phyloP scores from a whole-genome alignment of 495 filamentous ascomycete genomes.

The Pseudevernia furfuracea region DNA sequence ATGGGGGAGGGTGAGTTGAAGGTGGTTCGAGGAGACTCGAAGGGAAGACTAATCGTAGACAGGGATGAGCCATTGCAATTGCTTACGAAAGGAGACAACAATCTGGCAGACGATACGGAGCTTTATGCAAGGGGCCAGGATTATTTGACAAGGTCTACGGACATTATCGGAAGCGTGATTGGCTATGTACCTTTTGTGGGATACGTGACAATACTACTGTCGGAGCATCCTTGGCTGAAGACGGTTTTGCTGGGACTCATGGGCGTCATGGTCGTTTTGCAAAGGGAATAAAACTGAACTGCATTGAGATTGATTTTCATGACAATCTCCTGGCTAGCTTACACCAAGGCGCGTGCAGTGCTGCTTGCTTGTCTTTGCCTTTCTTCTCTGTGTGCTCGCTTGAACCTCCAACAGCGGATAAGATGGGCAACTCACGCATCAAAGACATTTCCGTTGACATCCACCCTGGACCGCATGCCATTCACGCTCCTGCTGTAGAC shows the following conservation, averaged over 20 bases:
- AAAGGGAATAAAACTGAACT: slow-evolving; percentile 56
- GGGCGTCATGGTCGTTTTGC: slow-evolving; percentile 88
- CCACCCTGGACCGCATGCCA: slow-evolving; percentile 2
- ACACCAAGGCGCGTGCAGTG: background rate
- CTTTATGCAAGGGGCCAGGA: slow-evolving; percentile 80
- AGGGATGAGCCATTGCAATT: slow-evolving; percentile 48
- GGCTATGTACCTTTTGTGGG: slow-evolving; percentile 94
- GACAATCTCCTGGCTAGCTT: background rate
- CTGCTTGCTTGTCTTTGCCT: background rate
- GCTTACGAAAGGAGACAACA: slow-evolving; percentile 98
- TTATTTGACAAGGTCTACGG: slow-evolving; percentile 70
- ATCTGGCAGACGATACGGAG: slow-evolving; percentile 87
- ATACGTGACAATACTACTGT: slow-evolving; percentile 94
- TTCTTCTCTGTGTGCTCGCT: too few species aligned
- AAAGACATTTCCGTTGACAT: background rate
- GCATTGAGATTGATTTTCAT: background rate
- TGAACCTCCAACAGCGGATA: background rate
- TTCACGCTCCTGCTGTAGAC: background rate
- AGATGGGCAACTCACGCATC: background rate
- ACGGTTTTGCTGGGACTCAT: slow-evolving; percentile 87
- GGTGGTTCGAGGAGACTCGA: background rate
- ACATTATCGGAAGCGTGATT: slow-evolving; percentile 89
- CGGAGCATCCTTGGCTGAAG: slow-evolving; percentile 96
- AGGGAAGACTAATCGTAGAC: background rate
- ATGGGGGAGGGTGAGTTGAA: slow-evolving; percentile 47